These are phyloP conservation scores for Petunia axillaris DNA, from an alignment of 257 asterid genomes.

Conservation along the genomic window DNA sequence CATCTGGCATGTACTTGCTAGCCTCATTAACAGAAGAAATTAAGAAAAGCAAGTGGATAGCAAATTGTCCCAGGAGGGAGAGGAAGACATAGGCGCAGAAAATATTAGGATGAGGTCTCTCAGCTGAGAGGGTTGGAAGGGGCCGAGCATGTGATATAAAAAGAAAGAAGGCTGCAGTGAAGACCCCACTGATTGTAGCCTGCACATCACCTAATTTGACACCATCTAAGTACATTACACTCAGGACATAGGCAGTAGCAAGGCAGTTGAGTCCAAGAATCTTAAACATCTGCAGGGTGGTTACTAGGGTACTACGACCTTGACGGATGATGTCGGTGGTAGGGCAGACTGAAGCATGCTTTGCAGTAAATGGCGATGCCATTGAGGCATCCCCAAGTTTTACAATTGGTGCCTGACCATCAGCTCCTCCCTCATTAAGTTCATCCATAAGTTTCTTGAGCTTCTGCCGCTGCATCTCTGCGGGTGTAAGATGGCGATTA, in stretches of 20 bases:
- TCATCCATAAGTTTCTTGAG: constrained; percentile 94
- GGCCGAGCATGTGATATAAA: constrained; percentile 97
- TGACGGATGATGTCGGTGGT: constrained; percentile 92
- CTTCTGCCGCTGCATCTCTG: constrained; percentile 83
- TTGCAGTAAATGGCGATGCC: constrained; percentile 98
- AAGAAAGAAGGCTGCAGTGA: constrained; percentile 94
- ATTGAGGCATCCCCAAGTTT: constrained; percentile 98
- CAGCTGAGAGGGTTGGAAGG: constrained; percentile 79
- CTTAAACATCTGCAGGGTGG: constrained; percentile 99
- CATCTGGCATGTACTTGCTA: constrained; percentile 93
- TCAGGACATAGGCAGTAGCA: constrained; percentile 93
- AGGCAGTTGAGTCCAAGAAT: constrained; percentile 97
- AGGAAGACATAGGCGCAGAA: constrained; percentile 92
- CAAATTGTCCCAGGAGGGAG: constrained; percentile 89
- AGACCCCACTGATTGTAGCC: constrained; percentile 96
- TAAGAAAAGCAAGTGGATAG: constrained; percentile 78
- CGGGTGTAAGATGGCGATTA: constrained; percentile 78
- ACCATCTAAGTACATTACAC: constrained; percentile 95
- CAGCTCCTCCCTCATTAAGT: constrained; percentile 86
- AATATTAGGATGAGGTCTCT: constrained; percentile 94
- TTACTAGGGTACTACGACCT: constrained; percentile 95
- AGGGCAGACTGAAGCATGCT: constrained; percentile 95
- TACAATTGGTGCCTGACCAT: constrained; percentile 87
- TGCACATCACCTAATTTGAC: constrained; percentile 94
- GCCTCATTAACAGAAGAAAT: constrained; percentile 89